Evolutionary conservation across 2,329 filamentous ascomycete species (phyloP).

Genomic region (Pestalotiopsis fici): DNA sequence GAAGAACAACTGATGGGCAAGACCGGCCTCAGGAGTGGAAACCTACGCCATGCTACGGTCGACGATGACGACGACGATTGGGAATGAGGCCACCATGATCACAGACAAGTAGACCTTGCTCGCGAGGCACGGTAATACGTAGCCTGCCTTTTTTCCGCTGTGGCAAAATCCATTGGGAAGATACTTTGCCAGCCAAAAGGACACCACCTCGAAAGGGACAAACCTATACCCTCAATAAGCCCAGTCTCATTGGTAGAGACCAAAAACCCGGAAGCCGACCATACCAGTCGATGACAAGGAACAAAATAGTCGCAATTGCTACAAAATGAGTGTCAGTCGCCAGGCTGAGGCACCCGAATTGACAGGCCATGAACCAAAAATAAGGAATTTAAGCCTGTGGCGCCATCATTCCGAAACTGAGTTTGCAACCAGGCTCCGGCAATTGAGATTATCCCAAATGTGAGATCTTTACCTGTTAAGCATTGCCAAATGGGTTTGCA

Average conservation of each 20-base stretch:
- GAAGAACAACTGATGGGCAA: constrained; percentile 56
- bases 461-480: not conserved
- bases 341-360: not conserved
- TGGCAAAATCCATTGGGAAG: too few species aligned
- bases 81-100: constrained; percentile 45
- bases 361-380: not conserved
- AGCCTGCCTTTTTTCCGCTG: not conserved
- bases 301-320: too few species aligned
- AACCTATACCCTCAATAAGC: too few species aligned
- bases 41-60: constrained; percentile 42
- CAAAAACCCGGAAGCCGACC: not conserved
- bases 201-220: too few species aligned
- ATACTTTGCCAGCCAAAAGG: too few species aligned
- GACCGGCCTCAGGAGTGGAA: constrained; percentile 50
- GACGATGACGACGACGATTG: constrained; percentile 59
- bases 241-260: not conserved
- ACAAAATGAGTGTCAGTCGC: not conserved
- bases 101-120: not conserved
- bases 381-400: too few species aligned
- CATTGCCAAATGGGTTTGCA: not conserved
- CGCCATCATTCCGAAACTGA: not conserved
- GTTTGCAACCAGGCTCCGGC: not conserved
- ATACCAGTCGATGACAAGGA: not conserved
- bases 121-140: not conserved
- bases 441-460: not conserved